Conservation (phyloP, 78 protist genomes). For the Andalucia godoyi region DNA sequence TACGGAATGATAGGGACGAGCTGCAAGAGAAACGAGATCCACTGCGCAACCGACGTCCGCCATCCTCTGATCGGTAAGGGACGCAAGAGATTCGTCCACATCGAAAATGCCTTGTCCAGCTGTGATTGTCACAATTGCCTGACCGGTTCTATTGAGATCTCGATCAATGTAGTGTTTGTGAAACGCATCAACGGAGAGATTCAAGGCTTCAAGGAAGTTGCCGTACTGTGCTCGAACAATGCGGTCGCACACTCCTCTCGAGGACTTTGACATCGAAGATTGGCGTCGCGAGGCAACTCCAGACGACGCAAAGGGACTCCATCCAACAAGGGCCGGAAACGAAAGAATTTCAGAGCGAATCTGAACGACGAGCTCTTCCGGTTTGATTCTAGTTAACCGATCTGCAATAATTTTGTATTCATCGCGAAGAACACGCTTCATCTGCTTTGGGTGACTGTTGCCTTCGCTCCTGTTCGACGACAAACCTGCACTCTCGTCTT, state of each 20-base stretch:
- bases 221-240: conserved; percentile 62
- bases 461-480: no score
- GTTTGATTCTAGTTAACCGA: not conserved
- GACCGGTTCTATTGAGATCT: conserved; percentile 61
- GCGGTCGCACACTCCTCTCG: no score
- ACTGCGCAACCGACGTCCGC: conserved; percentile 58
- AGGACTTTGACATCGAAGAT: no score
- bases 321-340: not conserved
- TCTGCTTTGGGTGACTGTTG: no score
- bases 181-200: conserved; percentile 40
- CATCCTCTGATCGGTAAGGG: conserved; percentile 51
- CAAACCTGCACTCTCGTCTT: no score
- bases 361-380: not conserved
- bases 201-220: conserved; percentile 52
- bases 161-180: conserved; percentile 67
- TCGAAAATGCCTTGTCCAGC: conserved; percentile 62
- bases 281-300: conserved; percentile 45
- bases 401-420: not conserved
- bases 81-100: conserved; percentile 27
- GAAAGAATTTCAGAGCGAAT: not conserved
- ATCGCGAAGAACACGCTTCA: no score
- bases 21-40: conserved; percentile 19
- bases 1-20: conserved; percentile 19
- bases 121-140: conserved; percentile 49
- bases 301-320: not conserved